Percentiles rank a stretch among this genome's conserved stretches.
These are phyloP conservation scores for Debaryomyces subglobosus DNA, from an alignment of 1,139 yeast species.

Conservation along the genomic window DNA sequence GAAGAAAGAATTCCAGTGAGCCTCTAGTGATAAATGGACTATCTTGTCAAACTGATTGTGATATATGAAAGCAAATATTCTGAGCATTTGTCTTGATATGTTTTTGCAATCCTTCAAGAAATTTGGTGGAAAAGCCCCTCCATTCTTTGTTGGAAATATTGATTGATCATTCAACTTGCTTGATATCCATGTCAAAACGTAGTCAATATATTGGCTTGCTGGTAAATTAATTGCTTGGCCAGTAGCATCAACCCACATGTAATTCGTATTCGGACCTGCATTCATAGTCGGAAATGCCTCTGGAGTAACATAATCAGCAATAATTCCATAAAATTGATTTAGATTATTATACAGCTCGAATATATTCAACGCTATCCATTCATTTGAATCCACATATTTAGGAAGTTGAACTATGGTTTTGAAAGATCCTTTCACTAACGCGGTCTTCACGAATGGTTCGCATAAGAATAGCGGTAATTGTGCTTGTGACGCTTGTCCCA, in stretches of 20 bases:
- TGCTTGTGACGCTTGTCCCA: conserved; percentile 13
- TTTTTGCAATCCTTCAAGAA: conserved; percentile 83
- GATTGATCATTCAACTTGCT: conserved; percentile 86
- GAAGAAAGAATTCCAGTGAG: conserved; percentile 97
- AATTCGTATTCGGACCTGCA: conserved; percentile 92
- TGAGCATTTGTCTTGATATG: conserved; percentile 87
- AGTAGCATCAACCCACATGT: conserved; percentile 84
- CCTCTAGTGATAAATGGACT: conserved; percentile 87
- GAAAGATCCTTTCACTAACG: conserved; percentile 95
- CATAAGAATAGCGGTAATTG: conserved; percentile 70
- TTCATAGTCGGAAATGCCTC: conserved; percentile 92
- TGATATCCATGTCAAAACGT: conserved; percentile 88
- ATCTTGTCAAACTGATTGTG: conserved; percentile 93
- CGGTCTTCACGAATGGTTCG: conserved; percentile 93
- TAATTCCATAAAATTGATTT: conserved; percentile 84
- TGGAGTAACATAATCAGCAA: conserved; percentile 86
- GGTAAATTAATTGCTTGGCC: conserved; percentile 84
- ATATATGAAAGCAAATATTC: conserved; percentile 95
- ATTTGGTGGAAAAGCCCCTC: conserved; percentile 90
- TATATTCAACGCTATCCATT: conserved; percentile 93
- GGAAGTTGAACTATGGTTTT: conserved; percentile 95
- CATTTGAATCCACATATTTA: conserved; percentile 89
- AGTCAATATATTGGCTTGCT: conserved; percentile 90
- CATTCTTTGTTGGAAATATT: conserved; percentile 88
- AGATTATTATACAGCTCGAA: conserved; percentile 88